Evolutionary conservation across 2,329 filamentous ascomycete genomes (phyloP).

Genomic region (Aureobasidium sp.): DNA sequence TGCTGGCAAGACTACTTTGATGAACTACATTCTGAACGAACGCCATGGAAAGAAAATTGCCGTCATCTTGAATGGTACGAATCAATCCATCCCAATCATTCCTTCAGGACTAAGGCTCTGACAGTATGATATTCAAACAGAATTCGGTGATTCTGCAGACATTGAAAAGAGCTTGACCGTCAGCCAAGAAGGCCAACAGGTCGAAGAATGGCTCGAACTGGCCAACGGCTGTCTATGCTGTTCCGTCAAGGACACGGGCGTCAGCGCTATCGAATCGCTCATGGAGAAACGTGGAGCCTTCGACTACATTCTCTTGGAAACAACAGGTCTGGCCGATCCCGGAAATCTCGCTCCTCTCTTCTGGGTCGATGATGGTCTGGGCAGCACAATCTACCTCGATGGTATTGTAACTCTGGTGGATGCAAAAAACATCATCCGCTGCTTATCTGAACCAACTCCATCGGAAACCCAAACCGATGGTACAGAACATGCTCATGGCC

Average conservation of each 20-base stretch:
- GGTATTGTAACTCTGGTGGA: slow-evolving; percentile 95
- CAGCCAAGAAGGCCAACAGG: slow-evolving; percentile 64
- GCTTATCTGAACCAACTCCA: slow-evolving; percentile 58
- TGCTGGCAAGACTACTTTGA: slow-evolving; percentile 85
- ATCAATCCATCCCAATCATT: not conserved
- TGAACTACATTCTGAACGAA: slow-evolving; percentile 93
- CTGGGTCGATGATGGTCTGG: slow-evolving; percentile 94
- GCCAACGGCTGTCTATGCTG: slow-evolving; percentile 97
- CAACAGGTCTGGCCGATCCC: slow-evolving; percentile 87
- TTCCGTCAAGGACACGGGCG: slow-evolving; percentile 90
- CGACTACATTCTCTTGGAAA: slow-evolving; percentile 96
- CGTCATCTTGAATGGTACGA: slow-evolving; percentile 80
- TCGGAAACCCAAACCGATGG: slow-evolving; percentile 19
- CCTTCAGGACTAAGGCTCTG: not conserved
- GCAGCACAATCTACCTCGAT: slow-evolving; percentile 91
- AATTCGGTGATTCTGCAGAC: slow-evolving; percentile 54
- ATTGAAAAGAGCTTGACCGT: slow-evolving; percentile 95
- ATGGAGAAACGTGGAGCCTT: slow-evolving; percentile 93
- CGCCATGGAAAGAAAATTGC: slow-evolving; percentile 97
- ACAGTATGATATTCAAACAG: slow-evolving; percentile 16
- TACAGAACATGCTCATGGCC: slow-evolving; percentile 43
- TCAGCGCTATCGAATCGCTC: slow-evolving; percentile 87
- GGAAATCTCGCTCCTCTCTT: slow-evolving; percentile 93
- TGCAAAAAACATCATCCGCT: slow-evolving; percentile 80
- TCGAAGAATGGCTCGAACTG: slow-evolving; percentile 91